Conservation (phyloP, 768 basidiomycete species). For the Boletus tomentosulus region DNA sequence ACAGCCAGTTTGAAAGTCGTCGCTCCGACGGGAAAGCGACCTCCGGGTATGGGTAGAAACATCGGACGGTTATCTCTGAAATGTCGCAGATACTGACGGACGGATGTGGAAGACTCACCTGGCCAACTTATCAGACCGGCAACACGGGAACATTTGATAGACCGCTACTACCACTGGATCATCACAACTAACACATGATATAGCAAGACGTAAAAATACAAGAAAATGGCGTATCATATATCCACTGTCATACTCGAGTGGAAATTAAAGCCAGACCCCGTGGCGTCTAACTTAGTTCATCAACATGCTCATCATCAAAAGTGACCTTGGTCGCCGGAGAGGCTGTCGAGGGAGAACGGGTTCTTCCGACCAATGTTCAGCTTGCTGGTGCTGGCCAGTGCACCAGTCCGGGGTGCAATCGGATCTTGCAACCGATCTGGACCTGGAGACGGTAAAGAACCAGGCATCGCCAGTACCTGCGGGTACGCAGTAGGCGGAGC, state of each 20-base stretch:
- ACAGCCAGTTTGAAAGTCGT: constrained; percentile 53
- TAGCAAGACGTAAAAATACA: neutral
- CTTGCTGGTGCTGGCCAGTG: neutral
- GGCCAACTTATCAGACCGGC: no score
- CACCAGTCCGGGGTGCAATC: neutral
- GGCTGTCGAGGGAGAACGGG: neutral
- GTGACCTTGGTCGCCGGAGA: constrained; percentile 1
- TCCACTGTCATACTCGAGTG: neutral
- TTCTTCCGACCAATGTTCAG: neutral
- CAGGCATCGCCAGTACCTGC: constrained; percentile 21
- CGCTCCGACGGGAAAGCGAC: constrained; percentile 56
- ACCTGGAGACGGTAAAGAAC: constrained; percentile 13
- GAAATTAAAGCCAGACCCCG: neutral
- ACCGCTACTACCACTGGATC: no score
- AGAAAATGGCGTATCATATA: neutral
- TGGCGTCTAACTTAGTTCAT: neutral
- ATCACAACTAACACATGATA: constrained; percentile 7
- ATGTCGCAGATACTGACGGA: no score
- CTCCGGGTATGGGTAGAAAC: constrained; percentile 40
- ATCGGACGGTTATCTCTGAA: constrained; percentile 12
- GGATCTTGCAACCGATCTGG: neutral
- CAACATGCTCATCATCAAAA: neutral
- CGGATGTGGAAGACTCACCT: no score
- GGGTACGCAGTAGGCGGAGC: constrained; percentile 26
- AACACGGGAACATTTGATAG: no score